Evolutionary conservation across 2,329 filamentous ascomycete species (phyloP).

Genomic region (Metarhizium humberi): DNA sequence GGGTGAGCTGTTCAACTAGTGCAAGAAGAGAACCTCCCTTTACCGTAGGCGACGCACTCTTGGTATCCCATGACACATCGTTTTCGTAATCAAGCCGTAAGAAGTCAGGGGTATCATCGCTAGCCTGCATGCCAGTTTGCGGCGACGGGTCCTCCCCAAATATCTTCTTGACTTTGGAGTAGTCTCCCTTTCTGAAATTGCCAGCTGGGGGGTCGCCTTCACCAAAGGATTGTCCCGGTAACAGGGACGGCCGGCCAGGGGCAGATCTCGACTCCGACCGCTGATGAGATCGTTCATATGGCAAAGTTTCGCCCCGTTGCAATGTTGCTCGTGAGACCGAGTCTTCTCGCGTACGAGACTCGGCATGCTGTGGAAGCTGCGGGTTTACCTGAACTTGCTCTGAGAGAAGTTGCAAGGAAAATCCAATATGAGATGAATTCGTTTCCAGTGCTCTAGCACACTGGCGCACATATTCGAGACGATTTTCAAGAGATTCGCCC

Average conservation of each 20-base stretch:
- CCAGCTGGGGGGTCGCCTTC: slow-evolving; percentile 47
- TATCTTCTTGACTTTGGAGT: slow-evolving; percentile 56
- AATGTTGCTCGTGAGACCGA: slow-evolving; percentile 39
- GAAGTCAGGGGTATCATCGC: slow-evolving; percentile 76
- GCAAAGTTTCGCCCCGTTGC: slow-evolving; percentile 48
- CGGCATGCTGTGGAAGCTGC: slow-evolving; percentile 30
- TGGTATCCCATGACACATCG: slow-evolving; percentile 84
- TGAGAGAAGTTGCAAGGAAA: slow-evolving; percentile 77
- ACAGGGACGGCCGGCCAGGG: slow-evolving; percentile 35
- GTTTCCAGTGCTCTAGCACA: slow-evolving; percentile 75
- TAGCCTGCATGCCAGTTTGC: slow-evolving; percentile 33
- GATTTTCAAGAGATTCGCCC: slow-evolving; percentile 79
- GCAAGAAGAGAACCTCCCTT: slow-evolving; percentile 85
- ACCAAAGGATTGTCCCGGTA: slow-evolving; percentile 53
- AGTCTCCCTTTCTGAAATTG: slow-evolving; percentile 49
- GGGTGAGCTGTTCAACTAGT: slow-evolving; percentile 87
- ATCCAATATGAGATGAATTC: slow-evolving; percentile 78
- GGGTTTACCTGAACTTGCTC: slow-evolving; percentile 61
- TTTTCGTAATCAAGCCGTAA: slow-evolving; percentile 78
- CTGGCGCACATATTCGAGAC: slow-evolving; percentile 69
- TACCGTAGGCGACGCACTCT: slow-evolving; percentile 63
- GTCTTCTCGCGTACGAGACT: slow-evolving; percentile 35
- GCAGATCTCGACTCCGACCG: slow-evolving; percentile 44
- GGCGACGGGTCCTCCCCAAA: slow-evolving; percentile 55
- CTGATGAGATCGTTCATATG: slow-evolving; percentile 45